Conservation (phyloP, 176 grass and related monocot genomes). For the Cenchrus fungigraminus region DNA sequence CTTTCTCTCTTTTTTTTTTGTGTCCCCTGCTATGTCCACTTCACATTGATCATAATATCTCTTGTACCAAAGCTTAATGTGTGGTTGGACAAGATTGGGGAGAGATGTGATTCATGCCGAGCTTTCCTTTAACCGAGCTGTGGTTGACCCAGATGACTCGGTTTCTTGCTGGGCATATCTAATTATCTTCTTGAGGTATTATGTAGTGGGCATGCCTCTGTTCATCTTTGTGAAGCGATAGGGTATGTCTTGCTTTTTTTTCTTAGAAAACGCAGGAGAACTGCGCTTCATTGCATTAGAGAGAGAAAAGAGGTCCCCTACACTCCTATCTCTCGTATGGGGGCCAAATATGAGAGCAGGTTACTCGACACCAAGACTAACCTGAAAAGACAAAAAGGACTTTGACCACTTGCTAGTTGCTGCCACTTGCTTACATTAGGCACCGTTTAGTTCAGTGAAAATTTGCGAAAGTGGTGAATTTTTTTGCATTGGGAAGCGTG, state of each 20-base stretch:
- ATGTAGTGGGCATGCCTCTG: background rate
- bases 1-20: background rate
- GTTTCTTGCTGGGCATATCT: slow-evolving; percentile 73
- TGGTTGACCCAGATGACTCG: slow-evolving; percentile 76
- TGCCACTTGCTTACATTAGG: background rate
- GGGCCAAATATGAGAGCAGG: no score
- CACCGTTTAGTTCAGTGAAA: no score
- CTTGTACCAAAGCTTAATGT: slow-evolving; percentile 66
- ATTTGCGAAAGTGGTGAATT: no score
- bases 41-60: slow-evolving; percentile 69
- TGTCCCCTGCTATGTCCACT: slow-evolving; percentile 26
- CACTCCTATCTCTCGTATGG: no score
- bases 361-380: no score
- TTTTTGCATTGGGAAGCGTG: no score
- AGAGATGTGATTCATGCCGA: slow-evolving; percentile 78
- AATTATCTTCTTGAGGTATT: background rate
- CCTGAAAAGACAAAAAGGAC: no score
- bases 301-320: no score
- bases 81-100: slow-evolving; percentile 46
- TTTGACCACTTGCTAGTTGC: no score
- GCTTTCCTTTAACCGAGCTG: slow-evolving; percentile 34
- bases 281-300: no score
- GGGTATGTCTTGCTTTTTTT: background rate
- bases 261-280: no score
- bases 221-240: background rate